phyloP scores from a whole-genome alignment of 2,329 filamentous ascomycete species.

The Aspergillus sp. region DNA sequence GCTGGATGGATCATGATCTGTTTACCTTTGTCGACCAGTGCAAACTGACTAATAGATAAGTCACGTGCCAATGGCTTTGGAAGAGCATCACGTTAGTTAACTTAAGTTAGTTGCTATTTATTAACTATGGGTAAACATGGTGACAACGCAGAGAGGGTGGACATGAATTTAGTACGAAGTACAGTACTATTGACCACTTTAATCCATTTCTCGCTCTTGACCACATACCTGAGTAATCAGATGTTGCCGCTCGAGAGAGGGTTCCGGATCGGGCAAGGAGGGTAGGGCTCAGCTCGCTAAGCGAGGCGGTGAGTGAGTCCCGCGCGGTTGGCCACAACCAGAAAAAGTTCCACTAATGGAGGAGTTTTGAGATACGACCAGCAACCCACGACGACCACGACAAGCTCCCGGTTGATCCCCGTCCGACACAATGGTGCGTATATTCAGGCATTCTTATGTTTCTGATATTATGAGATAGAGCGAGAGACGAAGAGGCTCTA shows the following conservation, averaged over 20 bases:
- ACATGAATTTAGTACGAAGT: no score
- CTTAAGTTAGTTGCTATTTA: no score
- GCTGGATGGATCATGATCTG: no score
- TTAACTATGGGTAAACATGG: neutral
- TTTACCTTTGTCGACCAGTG: no score
- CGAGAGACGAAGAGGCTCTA: constrained; percentile 14
- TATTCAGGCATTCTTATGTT: constrained; percentile 9
- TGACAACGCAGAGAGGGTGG: neutral
- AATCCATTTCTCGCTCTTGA: neutral
- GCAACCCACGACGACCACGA: constrained; percentile 42
- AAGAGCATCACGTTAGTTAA: no score
- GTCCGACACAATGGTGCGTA: constrained; percentile 54
- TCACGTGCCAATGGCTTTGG: no score
- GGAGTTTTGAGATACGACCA: constrained; percentile 46
- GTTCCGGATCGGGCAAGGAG: constrained; percentile 29
- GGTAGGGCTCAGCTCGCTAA: constrained; percentile 47
- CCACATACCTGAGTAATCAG: neutral
- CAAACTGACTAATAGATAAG: no score
- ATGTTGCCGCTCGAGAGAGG: neutral
- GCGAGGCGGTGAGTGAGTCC: constrained; percentile 40
- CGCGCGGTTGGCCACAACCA: constrained; percentile 38
- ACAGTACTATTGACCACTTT: neutral
- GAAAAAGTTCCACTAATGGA: constrained; percentile 42
- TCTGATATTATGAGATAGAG: constrained; percentile 6
- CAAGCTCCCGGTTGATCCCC: constrained; percentile 50